Conservation (phyloP, 2,329 filamentous ascomycete genomes). For the Colletotrichum brevisporum region DNA sequence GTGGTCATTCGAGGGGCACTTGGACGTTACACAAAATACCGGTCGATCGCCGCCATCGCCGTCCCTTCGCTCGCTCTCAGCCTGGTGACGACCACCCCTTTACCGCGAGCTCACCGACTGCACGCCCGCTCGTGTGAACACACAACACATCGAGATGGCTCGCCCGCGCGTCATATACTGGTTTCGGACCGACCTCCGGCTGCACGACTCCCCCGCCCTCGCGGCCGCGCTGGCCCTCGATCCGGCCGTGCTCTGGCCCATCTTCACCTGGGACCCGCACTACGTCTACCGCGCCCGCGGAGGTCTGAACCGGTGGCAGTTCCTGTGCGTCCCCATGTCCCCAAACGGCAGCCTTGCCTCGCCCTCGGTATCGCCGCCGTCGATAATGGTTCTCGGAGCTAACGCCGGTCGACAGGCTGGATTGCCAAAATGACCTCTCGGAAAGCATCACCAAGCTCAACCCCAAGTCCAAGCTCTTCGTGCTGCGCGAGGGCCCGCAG, state of each 20-base stretch:
- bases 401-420: slow-evolving; percentile 62
- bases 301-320: slow-evolving; percentile 82
- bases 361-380: neutral
- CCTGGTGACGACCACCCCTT: neutral
- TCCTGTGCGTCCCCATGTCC: slow-evolving; percentile 62
- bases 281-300: slow-evolving; percentile 82
- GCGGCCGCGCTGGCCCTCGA: slow-evolving; percentile 79
- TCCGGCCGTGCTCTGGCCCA: slow-evolving; percentile 77
- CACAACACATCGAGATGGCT: slow-evolving; percentile 17
- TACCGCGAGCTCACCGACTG: neutral
- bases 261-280: slow-evolving; percentile 87
- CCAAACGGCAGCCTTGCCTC: slow-evolving; percentile 19
- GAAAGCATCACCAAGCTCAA: slow-evolving; percentile 78
- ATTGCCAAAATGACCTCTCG: slow-evolving; percentile 81
- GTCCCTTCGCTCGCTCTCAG: neutral
- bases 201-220: slow-evolving; percentile 83
- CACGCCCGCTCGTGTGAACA: neutral
- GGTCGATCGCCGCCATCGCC: neutral
- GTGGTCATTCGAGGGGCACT: neutral
- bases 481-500: slow-evolving; percentile 80
- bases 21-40: slow-evolving; percentile 5
- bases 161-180: slow-evolving; percentile 74
- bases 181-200: slow-evolving; percentile 83
- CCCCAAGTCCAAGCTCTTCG: slow-evolving; percentile 77
- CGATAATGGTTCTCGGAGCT: neutral